These are phyloP conservation scores for Talaromyces sp. DNA, from an alignment of 2,329 filamentous ascomycete species.

Conservation along the genomic window DNA sequence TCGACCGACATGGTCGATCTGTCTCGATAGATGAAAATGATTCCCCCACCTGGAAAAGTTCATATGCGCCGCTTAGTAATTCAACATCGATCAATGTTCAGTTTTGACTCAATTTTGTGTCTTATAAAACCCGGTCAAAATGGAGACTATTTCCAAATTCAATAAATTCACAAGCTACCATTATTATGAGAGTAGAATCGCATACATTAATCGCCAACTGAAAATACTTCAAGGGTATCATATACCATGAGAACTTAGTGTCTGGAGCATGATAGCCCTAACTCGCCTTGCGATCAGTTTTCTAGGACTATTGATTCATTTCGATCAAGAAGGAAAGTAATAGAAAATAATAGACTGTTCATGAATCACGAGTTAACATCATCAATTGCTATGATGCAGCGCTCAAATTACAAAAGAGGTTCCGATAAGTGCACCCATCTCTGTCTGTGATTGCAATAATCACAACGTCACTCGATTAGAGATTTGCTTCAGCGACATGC, in stretches of 20 bases:
- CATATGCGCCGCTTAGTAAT: neutral
- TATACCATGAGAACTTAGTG: neutral
- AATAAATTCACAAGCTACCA: too few species aligned
- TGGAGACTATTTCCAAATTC: too few species aligned
- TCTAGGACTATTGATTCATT: neutral
- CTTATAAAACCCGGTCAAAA: neutral
- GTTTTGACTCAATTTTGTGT: neutral
- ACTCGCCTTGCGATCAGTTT: neutral
- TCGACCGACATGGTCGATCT: too few species aligned
- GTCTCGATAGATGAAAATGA: too few species aligned
- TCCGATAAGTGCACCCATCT: neutral
- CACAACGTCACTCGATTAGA: neutral
- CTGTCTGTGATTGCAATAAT: neutral
- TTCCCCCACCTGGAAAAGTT: too few species aligned
- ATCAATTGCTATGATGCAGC: neutral
- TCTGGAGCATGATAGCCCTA: neutral
- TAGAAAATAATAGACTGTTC: neutral
- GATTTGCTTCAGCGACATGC: conserved; percentile 28
- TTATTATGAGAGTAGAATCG: too few species aligned
- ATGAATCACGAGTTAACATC: neutral
- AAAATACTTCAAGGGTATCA: too few species aligned
- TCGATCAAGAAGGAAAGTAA: neutral
- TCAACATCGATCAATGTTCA: neutral
- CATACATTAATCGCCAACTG: too few species aligned
- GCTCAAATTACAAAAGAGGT: neutral